phyloP scores from a whole-genome alignment of 768 basidiomycete genomes.

The Lyophyllum semitale region DNA sequence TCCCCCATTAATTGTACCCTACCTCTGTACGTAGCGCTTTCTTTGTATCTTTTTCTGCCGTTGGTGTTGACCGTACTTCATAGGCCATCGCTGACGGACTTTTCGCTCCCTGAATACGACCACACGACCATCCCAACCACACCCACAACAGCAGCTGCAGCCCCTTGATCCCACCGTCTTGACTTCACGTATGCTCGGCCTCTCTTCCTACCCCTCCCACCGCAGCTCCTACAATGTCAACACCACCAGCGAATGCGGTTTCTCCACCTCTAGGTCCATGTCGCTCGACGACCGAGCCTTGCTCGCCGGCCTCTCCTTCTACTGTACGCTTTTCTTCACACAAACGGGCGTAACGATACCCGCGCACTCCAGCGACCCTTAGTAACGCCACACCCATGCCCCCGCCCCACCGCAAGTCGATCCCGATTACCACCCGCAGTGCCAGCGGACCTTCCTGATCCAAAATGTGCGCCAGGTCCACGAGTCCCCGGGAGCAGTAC shows the following conservation, averaged over 20 bases:
- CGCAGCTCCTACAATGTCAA: too few relatives aligned
- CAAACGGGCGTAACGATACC: constrained; percentile 9
- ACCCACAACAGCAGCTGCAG: background rate
- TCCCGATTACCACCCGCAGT: too few relatives aligned
- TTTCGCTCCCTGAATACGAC: background rate
- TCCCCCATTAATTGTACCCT: constrained; percentile 9
- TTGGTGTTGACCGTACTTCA: background rate
- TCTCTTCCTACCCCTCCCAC: too few relatives aligned
- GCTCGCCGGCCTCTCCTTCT: constrained; percentile 58
- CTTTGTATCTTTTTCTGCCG: background rate
- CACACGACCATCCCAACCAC: too few relatives aligned
- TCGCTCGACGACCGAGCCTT: constrained; percentile 76
- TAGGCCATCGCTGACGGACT: background rate
- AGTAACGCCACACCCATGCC: constrained; percentile 31
- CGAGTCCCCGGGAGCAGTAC: constrained; percentile 76
- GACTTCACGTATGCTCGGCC: too few relatives aligned
- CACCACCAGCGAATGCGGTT: constrained; percentile 41
- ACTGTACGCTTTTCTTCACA: constrained; percentile 66
- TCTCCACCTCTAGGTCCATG: constrained; percentile 75
- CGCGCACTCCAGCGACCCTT: constrained; percentile 15
- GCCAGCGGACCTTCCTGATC: too few relatives aligned
- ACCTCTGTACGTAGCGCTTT: background rate
- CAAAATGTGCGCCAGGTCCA: constrained; percentile 55
- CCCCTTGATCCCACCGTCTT: background rate
- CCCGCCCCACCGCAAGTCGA: constrained; percentile 38